Base-by-base conservation (phyloP, 1,284 basidiomycete species). In the Pseudozyma sp. region DNA sequence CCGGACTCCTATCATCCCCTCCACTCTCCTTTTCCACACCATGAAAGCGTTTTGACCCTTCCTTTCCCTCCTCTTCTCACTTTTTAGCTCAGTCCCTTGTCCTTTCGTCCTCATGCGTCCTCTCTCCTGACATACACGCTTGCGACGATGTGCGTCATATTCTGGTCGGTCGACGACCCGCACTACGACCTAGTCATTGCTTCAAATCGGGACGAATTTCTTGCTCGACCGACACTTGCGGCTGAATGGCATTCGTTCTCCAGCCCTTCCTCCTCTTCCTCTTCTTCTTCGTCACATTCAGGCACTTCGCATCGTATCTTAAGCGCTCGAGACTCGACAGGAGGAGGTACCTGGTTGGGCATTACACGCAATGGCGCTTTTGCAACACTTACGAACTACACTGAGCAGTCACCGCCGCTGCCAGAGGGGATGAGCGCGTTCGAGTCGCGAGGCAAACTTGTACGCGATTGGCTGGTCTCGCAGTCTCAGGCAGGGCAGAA, bases 311-410 rank as follows among this genome's bases (percentile, higher is more conserved):
- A 49, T 36, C 11, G 19, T 2, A 59, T 79, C 25, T 45, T 82
- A 9, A 77, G 77, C 42, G 80, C 69, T 0, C 25, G 73, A 7
- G 69, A 80, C 31, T 36, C 67, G 0, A 67, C 57, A 0, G 79
- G 78, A 3, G 81, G 81, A 5, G 81, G 81, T 0, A 83, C 81
- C 1, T 83, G 81, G 81, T 44, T 83, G 4, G 81, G 81, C 5
- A 52, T 82, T 25, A 76, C 71, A 0, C 25, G 47, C 1, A 59
- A 68, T 12, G 81, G 80, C 9, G 38, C 57, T 0, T 76, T 79
- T 57, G 78, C 70, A 0, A 66, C 69, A 10, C 53, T 83, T 16
- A 80, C 78, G n/a, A 83, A 83, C 61, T 80, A 70, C 38, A 80
- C 78, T 7, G 79, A 83, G 52, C 36, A 36, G 0, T 47, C 69